Evolutionary conservation across 1,139 yeast genomes (phyloP).

Genomic region (Pichia sp.): DNA sequence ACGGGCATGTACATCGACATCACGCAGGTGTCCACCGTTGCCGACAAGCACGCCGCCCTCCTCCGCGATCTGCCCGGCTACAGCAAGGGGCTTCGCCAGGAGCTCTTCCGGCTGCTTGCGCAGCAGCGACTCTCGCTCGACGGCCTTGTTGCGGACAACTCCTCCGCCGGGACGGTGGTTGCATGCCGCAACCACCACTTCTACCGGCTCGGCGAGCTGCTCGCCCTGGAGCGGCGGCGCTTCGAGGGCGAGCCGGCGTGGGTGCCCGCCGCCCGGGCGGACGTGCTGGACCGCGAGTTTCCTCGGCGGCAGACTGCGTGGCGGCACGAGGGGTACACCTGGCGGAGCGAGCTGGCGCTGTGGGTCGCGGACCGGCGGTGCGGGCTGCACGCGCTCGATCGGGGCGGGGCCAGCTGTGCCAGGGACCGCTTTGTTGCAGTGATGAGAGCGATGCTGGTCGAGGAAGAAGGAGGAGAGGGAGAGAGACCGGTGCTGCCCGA

Average conservation of each 20-base stretch:
- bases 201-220: slow-evolving; percentile 39
- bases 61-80: too few species aligned
- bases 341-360: slow-evolving; percentile 33
- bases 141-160: too few species aligned
- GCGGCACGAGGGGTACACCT: slow-evolving; percentile 32
- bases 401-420: slow-evolving; percentile 1
- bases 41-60: slow-evolving; percentile 21
- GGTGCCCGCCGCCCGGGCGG: slow-evolving; percentile 38
- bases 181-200: slow-evolving; percentile 48
- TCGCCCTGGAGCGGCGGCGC: slow-evolving; percentile 38
- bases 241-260: slow-evolving; percentile 49
- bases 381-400: not conserved
- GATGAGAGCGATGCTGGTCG: not conserved
- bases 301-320: slow-evolving; percentile 27
- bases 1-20: slow-evolving; percentile 59
- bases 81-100: too few species aligned
- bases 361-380: slow-evolving; percentile 33
- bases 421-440: not conserved
- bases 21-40: slow-evolving; percentile 40
- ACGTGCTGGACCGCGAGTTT: slow-evolving; percentile 42
- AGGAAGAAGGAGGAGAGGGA: not conserved
- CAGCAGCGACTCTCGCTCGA: too few species aligned
- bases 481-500: not conserved
- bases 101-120: too few species aligned
- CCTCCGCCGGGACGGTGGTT: not conserved